Conservation (phyloP, 768 basidiomycete genomes). For the Collybia nuda region DNA sequence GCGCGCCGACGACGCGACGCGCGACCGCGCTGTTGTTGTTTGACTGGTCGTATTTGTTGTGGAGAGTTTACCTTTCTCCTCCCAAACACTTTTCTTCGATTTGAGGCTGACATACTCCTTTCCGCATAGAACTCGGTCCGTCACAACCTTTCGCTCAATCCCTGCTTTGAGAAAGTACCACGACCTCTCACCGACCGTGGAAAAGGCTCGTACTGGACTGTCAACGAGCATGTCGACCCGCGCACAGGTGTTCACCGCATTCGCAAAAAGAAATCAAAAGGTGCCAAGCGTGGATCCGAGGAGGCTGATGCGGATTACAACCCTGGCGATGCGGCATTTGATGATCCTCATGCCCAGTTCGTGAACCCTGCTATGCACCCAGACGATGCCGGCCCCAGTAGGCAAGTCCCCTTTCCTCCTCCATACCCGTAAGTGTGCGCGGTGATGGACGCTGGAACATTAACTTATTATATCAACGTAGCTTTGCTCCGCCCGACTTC, state of each 20-base stretch:
- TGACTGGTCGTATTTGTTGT: slow-evolving; percentile 65
- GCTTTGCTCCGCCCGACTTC: slow-evolving; percentile 71
- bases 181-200: slow-evolving; percentile 90
- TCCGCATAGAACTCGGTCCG: slow-evolving; percentile 78
- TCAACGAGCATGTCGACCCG: slow-evolving; percentile 87
- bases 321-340: slow-evolving; percentile 46
- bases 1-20: slow-evolving; percentile 26
- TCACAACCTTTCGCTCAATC: slow-evolving; percentile 87
- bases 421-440: slow-evolving; percentile 53
- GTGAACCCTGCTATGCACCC: slow-evolving; percentile 56
- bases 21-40: slow-evolving; percentile 66
- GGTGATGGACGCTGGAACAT: too few species aligned
- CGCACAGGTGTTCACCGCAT: slow-evolving; percentile 87
- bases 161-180: slow-evolving; percentile 89
- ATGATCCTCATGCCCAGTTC: slow-evolving; percentile 57
- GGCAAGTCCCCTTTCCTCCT: slow-evolving; percentile 57
- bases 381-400: slow-evolving; percentile 62
- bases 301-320: slow-evolving; percentile 70
- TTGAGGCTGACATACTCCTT: slow-evolving; percentile 19
- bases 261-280: slow-evolving; percentile 83
- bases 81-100: slow-evolving; percentile 25
- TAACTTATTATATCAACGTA: slow-evolving; percentile 25
- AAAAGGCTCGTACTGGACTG: slow-evolving; percentile 91
- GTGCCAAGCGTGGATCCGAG: slow-evolving; percentile 49
- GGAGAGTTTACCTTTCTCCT: slow-evolving; percentile 35